phyloP scores from a whole-genome alignment of 1,139 yeast genomes.

The Yamadazyma kanchanaburiensis region DNA sequence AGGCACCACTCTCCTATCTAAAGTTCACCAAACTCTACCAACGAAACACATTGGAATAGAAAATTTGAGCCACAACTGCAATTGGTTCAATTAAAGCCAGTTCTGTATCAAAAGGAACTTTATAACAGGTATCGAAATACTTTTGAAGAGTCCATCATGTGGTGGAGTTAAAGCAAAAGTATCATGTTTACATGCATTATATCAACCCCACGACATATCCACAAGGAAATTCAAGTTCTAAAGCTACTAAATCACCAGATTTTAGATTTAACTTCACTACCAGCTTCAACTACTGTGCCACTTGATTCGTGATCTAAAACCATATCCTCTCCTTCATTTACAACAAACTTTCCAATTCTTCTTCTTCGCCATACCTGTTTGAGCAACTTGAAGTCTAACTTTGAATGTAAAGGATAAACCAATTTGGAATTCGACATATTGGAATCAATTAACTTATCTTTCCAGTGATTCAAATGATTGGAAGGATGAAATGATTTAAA shows the following conservation, averaged over 20 bases:
- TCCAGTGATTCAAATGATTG: too few species aligned
- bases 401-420: too few species aligned
- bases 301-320: constrained; percentile 77
- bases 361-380: constrained; percentile 82
- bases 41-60: too few species aligned
- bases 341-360: constrained; percentile 66
- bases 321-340: constrained; percentile 52
- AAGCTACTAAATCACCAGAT: constrained; percentile 79
- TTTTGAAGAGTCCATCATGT: constrained; percentile 59
- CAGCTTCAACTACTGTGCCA: constrained; percentile 68
- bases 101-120: constrained; percentile 28
- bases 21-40: too few species aligned
- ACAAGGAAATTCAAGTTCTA: constrained; percentile 74
- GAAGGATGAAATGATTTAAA: too few species aligned
- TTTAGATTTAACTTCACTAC: constrained; percentile 58
- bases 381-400: too few species aligned
- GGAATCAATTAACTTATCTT: too few species aligned
- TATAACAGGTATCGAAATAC: constrained; percentile 57
- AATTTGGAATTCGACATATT: too few species aligned
- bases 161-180: constrained; percentile 82
- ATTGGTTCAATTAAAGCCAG: constrained; percentile 32
- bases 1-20: too few species aligned
- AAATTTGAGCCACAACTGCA: constrained; percentile 29
- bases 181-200: constrained; percentile 82
- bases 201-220: constrained; percentile 71